These are phyloP conservation scores for Ensete ventricosum DNA, from an alignment of 176 grass and related monocot species.

Conservation along the genomic window DNA sequence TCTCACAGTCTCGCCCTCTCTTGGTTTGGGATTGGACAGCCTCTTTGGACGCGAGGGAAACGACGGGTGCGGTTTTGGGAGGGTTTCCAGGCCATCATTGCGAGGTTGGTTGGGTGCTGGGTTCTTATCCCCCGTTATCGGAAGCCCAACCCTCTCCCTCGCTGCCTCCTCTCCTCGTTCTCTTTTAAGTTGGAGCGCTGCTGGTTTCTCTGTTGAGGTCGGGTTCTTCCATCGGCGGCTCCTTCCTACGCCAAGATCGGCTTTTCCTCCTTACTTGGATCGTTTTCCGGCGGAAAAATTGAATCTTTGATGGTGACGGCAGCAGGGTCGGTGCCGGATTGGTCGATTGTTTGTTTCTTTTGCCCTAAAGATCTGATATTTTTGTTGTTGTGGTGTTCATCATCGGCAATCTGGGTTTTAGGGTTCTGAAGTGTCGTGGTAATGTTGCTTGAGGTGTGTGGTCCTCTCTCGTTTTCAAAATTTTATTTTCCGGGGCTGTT, in stretches of 20 bases:
- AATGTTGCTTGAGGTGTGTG: no score
- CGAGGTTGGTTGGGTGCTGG: conserved; percentile 1
- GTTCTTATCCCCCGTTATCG: background rate
- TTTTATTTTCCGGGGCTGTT: background rate
- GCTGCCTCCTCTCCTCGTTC: background rate
- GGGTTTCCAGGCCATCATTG: background rate
- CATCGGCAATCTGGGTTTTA: no score
- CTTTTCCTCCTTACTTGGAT: background rate
- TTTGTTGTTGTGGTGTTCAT: no score
- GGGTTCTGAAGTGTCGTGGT: no score
- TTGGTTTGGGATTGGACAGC: no score
- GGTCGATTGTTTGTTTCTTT: background rate
- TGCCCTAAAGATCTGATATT: no score
- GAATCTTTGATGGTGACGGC: background rate
- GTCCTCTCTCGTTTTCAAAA: background rate
- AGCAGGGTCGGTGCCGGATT: background rate
- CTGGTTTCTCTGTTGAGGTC: background rate
- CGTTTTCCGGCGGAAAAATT: background rate
- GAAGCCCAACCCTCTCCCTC: background rate
- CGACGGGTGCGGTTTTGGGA: background rate
- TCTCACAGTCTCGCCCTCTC: no score
- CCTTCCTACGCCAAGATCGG: background rate
- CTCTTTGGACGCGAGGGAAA: background rate
- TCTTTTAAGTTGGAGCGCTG: background rate
- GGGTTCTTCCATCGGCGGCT: background rate